phyloP scores from a whole-genome alignment of 2,329 filamentous ascomycete species.

The Sporothrix humicola region DNA sequence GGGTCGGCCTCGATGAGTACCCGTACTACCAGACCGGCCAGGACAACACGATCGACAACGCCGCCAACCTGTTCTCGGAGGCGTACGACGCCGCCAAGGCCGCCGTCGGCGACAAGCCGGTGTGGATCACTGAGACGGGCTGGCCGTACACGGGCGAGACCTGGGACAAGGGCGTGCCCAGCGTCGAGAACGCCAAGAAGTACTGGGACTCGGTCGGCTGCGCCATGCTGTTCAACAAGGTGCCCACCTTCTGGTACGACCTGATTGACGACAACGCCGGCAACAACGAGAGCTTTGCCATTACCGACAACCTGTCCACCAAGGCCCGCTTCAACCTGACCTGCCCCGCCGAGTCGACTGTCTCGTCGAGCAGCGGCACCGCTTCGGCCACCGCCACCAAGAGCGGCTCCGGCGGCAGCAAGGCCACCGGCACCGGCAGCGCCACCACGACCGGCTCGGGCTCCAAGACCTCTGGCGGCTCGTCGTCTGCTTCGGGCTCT shows the following conservation, averaged over 20 bases:
- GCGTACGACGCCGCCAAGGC: slow-evolving; percentile 53
- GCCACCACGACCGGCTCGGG: background rate
- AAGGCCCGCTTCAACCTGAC: slow-evolving; percentile 59
- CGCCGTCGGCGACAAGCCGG: slow-evolving; percentile 46
- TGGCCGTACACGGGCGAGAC: slow-evolving; percentile 64
- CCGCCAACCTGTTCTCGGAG: slow-evolving; percentile 59
- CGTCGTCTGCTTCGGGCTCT: background rate
- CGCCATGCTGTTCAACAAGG: slow-evolving; percentile 60
- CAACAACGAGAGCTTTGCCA: slow-evolving; percentile 63
- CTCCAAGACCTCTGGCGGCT: background rate
- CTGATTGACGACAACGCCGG: slow-evolving; percentile 66
- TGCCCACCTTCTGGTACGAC: slow-evolving; percentile 66
- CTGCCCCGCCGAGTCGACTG: slow-evolving; percentile 51
- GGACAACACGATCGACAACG: slow-evolving; percentile 61
- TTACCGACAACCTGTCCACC: slow-evolving; percentile 60
- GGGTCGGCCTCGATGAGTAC: slow-evolving; percentile 68
- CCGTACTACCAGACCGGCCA: slow-evolving; percentile 68
- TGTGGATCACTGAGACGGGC: slow-evolving; percentile 44
- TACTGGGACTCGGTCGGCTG: slow-evolving; percentile 70
- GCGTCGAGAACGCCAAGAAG: slow-evolving; percentile 62
- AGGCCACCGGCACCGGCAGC: background rate
- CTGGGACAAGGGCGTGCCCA: slow-evolving; percentile 61
- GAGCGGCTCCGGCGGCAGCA: slow-evolving; percentile 28
- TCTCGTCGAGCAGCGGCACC: slow-evolving; percentile 34
- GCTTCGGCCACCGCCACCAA: slow-evolving; percentile 35